These are phyloP conservation scores for Hanseniaspora nectarophila DNA, from an alignment of 805 yeast genomes.

Conservation along the genomic window DNA sequence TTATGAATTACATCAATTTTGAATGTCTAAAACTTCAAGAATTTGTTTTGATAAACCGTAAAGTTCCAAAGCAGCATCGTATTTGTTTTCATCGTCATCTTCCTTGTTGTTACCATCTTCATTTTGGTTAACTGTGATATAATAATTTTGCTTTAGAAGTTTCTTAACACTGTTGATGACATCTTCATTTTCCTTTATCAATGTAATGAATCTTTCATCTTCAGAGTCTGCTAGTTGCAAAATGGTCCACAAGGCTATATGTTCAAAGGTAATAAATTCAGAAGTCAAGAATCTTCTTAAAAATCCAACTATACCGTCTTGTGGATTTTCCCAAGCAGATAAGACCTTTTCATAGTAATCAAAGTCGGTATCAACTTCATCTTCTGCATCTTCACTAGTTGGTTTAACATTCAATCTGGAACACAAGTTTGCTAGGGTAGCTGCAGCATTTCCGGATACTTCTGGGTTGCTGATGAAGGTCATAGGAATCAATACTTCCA, in stretches of 20 bases:
- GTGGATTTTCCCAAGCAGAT: constrained; percentile 65
- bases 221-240: constrained; percentile 84
- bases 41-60: constrained; percentile 59
- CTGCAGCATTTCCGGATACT: constrained; percentile 96
- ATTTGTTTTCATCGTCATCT: constrained; percentile 9
- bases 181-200: constrained; percentile 44
- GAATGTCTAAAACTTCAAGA: constrained; percentile 32
- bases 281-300: constrained; percentile 66
- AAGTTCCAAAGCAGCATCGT: constrained; percentile 50
- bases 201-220: constrained; percentile 45
- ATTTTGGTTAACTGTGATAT: constrained; percentile 10
- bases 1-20: too few species aligned
- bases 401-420: constrained; percentile 62
- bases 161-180: constrained; percentile 45
- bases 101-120: background rate
- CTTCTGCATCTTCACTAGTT: background rate
- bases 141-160: constrained; percentile 23
- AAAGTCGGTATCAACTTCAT: background rate
- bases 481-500: constrained; percentile 81
- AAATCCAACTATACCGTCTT: constrained; percentile 78
- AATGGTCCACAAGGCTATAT: constrained; percentile 94
- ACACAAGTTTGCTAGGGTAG: constrained; percentile 90
- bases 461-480: constrained; percentile 81
- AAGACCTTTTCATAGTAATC: constrained; percentile 54
- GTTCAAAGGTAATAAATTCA: constrained; percentile 89